A percentile compares a stretch with the other conserved stretches of the same genome.
Evolutionary conservation across 352 stramenopile species (phyloP).

Genomic region (Hyaloperonospora arabidopsidis): DNA sequence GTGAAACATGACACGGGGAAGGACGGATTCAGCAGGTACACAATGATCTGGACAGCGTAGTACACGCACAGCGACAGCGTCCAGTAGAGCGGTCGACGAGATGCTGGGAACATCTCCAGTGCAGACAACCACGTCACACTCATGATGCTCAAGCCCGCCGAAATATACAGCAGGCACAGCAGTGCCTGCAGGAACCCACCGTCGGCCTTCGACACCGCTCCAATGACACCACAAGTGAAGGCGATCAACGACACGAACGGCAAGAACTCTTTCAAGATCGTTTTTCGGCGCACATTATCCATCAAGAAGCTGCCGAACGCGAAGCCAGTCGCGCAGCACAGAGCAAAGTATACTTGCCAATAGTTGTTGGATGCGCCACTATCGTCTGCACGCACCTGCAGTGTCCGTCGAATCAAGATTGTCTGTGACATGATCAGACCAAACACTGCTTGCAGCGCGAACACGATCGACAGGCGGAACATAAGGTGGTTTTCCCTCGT

Average conservation of each 20-base stretch:
- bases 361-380: constrained; percentile 28
- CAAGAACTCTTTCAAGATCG: constrained; percentile 83
- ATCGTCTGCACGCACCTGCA: constrained; percentile 27
- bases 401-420: constrained; percentile 40
- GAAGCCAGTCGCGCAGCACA: constrained; percentile 42
- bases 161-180: constrained; percentile 58
- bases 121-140: constrained; percentile 66
- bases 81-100: constrained; percentile 57
- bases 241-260: constrained; percentile 59
- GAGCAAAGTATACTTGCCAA: constrained; percentile 48
- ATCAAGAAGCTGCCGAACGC: constrained; percentile 73
- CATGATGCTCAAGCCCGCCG: constrained; percentile 57
- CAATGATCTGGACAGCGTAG: constrained; percentile 41
- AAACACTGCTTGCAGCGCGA: constrained; percentile 50
- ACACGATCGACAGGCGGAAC: constrained; percentile 60
- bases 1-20: constrained; percentile 58
- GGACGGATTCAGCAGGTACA: constrained; percentile 54
- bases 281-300: constrained; percentile 83
- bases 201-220: constrained; percentile 29
- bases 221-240: constrained; percentile 51
- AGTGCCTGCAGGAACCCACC: constrained; percentile 38
- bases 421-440: constrained; percentile 62
- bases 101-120: constrained; percentile 75
- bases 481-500: constrained; percentile 44
- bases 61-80: constrained; percentile 61